Evolutionary conservation across 23 red algal genomes (phyloP).

Genomic region (Chondrus crispus): DNA sequence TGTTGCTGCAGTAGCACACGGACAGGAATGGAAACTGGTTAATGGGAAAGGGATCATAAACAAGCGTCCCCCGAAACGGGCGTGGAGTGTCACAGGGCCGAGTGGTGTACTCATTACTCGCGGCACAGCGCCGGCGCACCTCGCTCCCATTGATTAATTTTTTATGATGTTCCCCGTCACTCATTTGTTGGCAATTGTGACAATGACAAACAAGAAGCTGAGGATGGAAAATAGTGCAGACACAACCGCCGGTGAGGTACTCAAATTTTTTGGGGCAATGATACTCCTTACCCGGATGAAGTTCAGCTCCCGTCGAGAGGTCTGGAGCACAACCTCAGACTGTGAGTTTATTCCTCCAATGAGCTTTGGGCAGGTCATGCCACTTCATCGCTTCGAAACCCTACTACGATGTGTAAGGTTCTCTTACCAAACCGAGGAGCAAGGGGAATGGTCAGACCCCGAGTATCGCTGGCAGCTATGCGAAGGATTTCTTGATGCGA

Average conservation of each 20-base stretch:
- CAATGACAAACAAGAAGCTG: neutral
- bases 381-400: neutral
- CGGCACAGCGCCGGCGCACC: no score
- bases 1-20: no score
- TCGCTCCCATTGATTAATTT: slow-evolving; percentile 19
- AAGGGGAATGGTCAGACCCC: no score
- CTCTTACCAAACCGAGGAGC: no score
- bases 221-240: neutral
- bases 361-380: slow-evolving; percentile 5
- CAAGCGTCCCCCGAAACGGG: no score
- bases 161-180: neutral
- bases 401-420: neutral
- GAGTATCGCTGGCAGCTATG: no score
- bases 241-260: slow-evolving; percentile 10
- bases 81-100: no score
- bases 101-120: no score
- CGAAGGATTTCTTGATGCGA: neutral
- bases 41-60: no score
- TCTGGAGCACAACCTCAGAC: neutral
- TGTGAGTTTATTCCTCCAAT: neutral
- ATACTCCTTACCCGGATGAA: neutral
- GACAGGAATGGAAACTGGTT: no score
- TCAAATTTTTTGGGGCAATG: slow-evolving; percentile 1
- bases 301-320: neutral
- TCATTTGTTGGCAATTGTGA: neutral